Base-by-base conservation (phyloP, 1,284 basidiomycete genomes). In the Ganoderma leucocontextum region DNA sequence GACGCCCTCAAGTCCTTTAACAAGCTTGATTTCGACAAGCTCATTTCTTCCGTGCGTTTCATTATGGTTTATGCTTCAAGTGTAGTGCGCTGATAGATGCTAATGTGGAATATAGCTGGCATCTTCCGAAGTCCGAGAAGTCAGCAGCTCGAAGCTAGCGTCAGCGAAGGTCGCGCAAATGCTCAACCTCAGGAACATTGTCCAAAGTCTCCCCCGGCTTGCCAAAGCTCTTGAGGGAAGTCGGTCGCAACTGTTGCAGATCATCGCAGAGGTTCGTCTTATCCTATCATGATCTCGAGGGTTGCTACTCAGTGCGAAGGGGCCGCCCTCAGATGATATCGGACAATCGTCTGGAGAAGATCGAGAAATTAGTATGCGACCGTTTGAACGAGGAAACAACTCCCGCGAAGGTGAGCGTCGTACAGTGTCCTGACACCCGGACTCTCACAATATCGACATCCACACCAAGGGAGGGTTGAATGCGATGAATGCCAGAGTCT, bases 11-110 rank as follows among this genome's bases (percentile, higher is more conserved):
- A 89, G 75, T 78, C 84, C 2, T 80, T 95, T 52, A 89, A 90
- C 72, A 94, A 93, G 78, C 84, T 94, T 75, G 96, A 98, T 75
- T 86, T 97, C 35, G 97, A 98, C 79, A 96, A 94, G 76, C 83
- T 98, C 6, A 93, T 97, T 41, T 86, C 87, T 49, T 88, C 87
- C 25, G 94, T 94, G 76, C 47, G 84, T 73, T 7, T 35, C n/a
- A 35, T 42, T 38, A 17, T 35, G 52, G 57, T 13, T 12, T 13
- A 9, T 9, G 33, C 49, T 60, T 17, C 6, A 22, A 36, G 10
- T 2, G 10, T n/a, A 8, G 9, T 44, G 19, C 4, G 4, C 13
- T 25, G 5, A 12, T 29, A 42, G 17, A 15, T 6, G 9, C 29
- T 29, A 13, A 35, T 35, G 52, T 55, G 0, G 17, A 35, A 35